Evolutionary conservation across 495 filamentous ascomycete genomes (phyloP), one percentile per base, ranked within the genome.

Genomic region (Margaritispora aquatica): DNA sequence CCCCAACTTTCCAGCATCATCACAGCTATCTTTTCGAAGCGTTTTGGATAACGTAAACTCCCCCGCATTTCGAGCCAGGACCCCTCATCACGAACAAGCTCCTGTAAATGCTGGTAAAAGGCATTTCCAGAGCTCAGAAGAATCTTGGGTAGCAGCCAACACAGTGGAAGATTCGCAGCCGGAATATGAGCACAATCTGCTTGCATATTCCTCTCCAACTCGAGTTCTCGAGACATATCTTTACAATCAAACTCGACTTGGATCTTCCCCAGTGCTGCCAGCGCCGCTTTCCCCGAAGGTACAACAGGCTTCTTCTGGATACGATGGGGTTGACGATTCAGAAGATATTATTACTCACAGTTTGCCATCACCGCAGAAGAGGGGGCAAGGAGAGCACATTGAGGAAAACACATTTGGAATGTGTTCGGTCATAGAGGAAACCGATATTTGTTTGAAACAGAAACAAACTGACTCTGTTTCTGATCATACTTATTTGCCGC

Each of bases 151-250:
- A 8, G 75, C 69, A 24, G 71, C 74, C 19, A 81, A 75, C 57
- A 71, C 75, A 3, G 74, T 84, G 29, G 77, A 64, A 36, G 66
- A 75, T 50, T 73, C 73, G 1, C 77, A 54, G 73, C 79, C 61
- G 71, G 76, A n/a, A 68, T 73, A 41, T 70, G 68, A 38, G 63
- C 65, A n/a, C 34, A 51, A 26, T 10, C 26, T 50, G 47, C 8
- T 20, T 0, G 58, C 51, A 26, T 56, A 57, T 44, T 63, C 59
- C 15, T 59, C 68, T 9, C 51, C 63, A 7, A 71, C 73, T 50
- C 57, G 67, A 60, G 63, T 65, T 24, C 65, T 70, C 4, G 51
- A 70, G 34, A 47, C 66, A 47, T 41, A 59, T 60, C 34, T 59
- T 11, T 58, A 63, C 52, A 44, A 41, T 10, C n/a, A 50, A 50